Evolutionary conservation across 768 basidiomycete genomes (phyloP).

Genomic region (Leccinum boreale): DNA sequence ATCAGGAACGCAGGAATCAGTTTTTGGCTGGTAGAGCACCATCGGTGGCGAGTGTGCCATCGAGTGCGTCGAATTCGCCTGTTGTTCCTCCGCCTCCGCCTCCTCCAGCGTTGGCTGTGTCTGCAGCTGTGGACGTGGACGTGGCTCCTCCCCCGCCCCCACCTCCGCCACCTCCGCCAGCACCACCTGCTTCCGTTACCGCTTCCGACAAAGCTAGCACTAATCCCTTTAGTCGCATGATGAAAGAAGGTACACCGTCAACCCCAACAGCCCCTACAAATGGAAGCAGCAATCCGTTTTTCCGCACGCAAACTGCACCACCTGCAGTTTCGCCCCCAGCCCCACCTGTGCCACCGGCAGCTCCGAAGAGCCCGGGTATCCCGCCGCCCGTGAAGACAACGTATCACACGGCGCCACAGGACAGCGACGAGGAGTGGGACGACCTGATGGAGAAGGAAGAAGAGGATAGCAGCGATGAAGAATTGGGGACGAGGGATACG

Average conservation of each 20-base stretch:
- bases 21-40: slow-evolving; percentile 39
- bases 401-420: slow-evolving; percentile 60
- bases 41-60: slow-evolving; percentile 25
- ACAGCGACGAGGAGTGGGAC: slow-evolving; percentile 80
- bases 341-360: neutral
- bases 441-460: slow-evolving; percentile 72
- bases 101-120: slow-evolving; percentile 28
- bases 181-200: slow-evolving; percentile 28
- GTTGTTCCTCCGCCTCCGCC: slow-evolving; percentile 38
- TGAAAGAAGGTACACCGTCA: slow-evolving; percentile 44
- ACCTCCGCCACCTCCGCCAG: slow-evolving; percentile 27
- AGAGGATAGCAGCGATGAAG: slow-evolving; percentile 77
- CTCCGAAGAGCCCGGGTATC: slow-evolving; percentile 32
- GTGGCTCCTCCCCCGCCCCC: slow-evolving; percentile 16
- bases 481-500: slow-evolving; percentile 59
- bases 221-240: slow-evolving; percentile 78
- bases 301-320: slow-evolving; percentile 46
- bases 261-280: slow-evolving; percentile 28
- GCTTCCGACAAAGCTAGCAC: slow-evolving; percentile 51
- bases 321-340: slow-evolving; percentile 33
- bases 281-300: slow-evolving; percentile 75
- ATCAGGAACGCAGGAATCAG: slow-evolving; percentile 31
- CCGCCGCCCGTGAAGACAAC: slow-evolving; percentile 51
- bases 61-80: slow-evolving; percentile 30
- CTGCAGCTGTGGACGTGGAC: slow-evolving; percentile 18